phyloP scores from a whole-genome alignment of 306 rosid species.

The Begonia fuchsioides region DNA sequence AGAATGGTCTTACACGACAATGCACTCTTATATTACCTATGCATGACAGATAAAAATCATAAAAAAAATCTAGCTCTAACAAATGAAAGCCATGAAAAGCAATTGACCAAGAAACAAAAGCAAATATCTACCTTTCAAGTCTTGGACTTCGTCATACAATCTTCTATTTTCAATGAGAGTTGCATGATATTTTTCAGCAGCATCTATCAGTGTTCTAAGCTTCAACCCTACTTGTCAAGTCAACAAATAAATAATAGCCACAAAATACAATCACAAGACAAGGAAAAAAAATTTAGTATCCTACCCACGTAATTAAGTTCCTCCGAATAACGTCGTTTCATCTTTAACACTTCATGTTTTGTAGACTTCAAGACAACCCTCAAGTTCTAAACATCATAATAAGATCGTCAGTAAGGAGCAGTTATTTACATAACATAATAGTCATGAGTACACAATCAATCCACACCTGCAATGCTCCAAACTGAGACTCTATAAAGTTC shows the following conservation, averaged over 20 bases:
- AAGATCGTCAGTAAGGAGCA: not conserved
- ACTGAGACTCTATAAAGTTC: conserved; percentile 32
- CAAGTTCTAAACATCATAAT: conserved; percentile 40
- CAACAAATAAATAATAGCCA: conserved; percentile 8
- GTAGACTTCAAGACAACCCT: conserved; percentile 45
- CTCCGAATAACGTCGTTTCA: conserved; percentile 42
- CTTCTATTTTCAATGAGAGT: conserved; percentile 79
- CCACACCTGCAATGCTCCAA: conserved; percentile 62
- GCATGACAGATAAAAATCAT: not conserved
- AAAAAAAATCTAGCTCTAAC: not conserved
- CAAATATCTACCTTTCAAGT: conserved; percentile 60
- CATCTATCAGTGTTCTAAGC: conserved; percentile 80
- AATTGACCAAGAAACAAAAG: not conserved
- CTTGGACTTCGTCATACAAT: conserved; percentile 92
- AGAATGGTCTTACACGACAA: conserved; percentile 93
- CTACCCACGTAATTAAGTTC: conserved; percentile 75
- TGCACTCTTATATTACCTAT: conserved; percentile 92
- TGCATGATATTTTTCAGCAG: conserved; percentile 71
- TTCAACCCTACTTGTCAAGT: conserved; percentile 26
- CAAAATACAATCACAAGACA: conserved; percentile 2
- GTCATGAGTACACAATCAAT: conserved; percentile 8
- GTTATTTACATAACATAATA: not conserved
- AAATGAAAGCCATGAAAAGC: not conserved
- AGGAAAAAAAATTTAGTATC: conserved; percentile 5
- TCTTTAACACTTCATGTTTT: conserved; percentile 47